These are phyloP conservation scores for Globisporangium sylvaticum DNA, from an alignment of 352 stramenopile genomes.

Conservation along the genomic window DNA sequence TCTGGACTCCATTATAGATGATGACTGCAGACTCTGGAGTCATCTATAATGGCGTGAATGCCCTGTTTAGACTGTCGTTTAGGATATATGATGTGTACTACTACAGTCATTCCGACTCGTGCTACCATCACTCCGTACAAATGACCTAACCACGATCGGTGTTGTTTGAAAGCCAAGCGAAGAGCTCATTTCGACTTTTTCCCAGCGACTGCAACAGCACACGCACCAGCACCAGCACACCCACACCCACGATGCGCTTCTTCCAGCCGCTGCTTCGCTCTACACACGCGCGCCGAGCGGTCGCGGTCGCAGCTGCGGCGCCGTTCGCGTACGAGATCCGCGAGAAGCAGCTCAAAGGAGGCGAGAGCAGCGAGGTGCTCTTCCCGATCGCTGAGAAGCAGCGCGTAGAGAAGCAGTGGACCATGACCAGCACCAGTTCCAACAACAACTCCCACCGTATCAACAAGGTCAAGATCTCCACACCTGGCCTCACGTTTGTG, in stretches of 20 bases:
- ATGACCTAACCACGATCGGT: too few relatives aligned
- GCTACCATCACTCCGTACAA: not conserved
- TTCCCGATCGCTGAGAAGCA: constrained; percentile 7
- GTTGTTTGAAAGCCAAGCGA: not conserved
- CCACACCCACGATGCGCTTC: not conserved
- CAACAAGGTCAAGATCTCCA: constrained; percentile 6
- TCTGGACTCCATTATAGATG: too few relatives aligned
- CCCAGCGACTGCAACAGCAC: not conserved
- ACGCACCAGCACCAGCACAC: too few relatives aligned
- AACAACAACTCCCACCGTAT: not conserved
- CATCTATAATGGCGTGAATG: not conserved
- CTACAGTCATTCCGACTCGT: not conserved
- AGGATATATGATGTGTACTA: too few relatives aligned
- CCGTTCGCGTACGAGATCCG: constrained; percentile 7
- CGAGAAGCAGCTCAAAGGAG: not conserved
- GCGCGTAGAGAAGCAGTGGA: constrained; percentile 11
- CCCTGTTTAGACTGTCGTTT: too few relatives aligned
- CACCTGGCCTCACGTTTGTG: constrained; percentile 9
- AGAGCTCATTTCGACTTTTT: not conserved
- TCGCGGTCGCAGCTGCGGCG: not conserved
- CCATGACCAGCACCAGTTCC: not conserved
- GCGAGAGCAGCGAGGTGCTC: constrained; percentile 2
- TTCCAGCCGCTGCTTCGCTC: not conserved
- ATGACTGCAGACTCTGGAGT: too few relatives aligned
- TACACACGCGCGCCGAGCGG: not conserved